Conservation (phyloP, 225 moss, liverwort and hornwort species). For the Ulota crispa region DNA sequence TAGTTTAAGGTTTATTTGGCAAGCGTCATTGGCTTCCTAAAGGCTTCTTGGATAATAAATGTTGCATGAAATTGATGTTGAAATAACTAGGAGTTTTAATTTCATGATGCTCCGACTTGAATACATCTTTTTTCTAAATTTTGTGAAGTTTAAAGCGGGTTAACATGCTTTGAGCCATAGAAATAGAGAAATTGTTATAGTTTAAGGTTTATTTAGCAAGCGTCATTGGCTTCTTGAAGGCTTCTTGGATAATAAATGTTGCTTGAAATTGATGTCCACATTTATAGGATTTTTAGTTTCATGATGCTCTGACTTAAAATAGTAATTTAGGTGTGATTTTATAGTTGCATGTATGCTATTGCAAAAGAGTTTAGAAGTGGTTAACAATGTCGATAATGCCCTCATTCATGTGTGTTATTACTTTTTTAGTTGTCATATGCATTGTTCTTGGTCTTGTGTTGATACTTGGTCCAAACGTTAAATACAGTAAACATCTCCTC, state of each 20-base stretch:
- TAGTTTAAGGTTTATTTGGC: neutral
- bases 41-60: neutral
- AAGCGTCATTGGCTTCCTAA: neutral
- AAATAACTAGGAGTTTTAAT: neutral
- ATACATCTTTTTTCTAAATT: too few relatives aligned
- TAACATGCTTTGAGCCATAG: neutral
- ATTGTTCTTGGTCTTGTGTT: constrained; percentile 40
- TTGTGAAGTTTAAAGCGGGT: neutral
- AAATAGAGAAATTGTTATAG: neutral
- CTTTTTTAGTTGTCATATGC: constrained; percentile 29
- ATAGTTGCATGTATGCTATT: neutral
- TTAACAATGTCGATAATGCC: constrained; percentile 39
- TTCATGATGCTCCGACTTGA: neutral
- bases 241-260: neutral
- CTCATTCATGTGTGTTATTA: constrained; percentile 40
- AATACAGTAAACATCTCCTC: constrained; percentile 27
- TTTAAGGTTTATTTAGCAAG: neutral
- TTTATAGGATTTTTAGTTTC: neutral
- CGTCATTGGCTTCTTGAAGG: neutral
- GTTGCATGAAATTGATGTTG: neutral
- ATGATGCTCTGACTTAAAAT: neutral
- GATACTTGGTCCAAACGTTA: constrained; percentile 38
- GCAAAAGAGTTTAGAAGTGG: neutral
- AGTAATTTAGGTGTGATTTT: neutral
- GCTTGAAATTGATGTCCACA: neutral